A percentile compares a stretch with the other conserved stretches of the same genome.
Conservation (phyloP, 768 basidiomycete genomes). For the Trametopsis cervina region DNA sequence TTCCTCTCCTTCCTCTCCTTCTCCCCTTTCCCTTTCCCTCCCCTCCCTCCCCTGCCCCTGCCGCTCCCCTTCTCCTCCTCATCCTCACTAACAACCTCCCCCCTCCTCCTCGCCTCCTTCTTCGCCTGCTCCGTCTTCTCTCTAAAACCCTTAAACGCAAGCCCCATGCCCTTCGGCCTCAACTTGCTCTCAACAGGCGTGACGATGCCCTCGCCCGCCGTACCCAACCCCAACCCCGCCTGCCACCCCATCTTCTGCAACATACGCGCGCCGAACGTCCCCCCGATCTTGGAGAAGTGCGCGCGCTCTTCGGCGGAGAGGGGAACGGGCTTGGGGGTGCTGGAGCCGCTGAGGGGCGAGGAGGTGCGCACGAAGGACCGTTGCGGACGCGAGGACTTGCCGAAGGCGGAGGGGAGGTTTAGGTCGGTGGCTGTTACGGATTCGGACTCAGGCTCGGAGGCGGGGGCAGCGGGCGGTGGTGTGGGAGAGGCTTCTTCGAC, state of each 20-base stretch:
- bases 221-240: conserved; percentile 72
- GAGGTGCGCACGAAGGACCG: conserved; percentile 52
- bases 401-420: conserved; percentile 34
- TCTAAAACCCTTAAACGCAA: conserved; percentile 80
- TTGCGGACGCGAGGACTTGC: conserved; percentile 29
- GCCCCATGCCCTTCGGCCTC: conserved; percentile 80
- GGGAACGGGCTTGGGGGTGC: conserved; percentile 38
- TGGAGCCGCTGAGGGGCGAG: conserved; percentile 22
- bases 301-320: conserved; percentile 60
- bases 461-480: conserved; percentile 35
- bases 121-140: conserved; percentile 86
- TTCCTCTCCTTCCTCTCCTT: conserved; percentile 51
- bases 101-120: conserved; percentile 67
- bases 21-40: conserved; percentile 36
- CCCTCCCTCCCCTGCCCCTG: conserved; percentile 47
- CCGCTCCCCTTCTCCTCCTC: conserved; percentile 45
- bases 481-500: conserved; percentile 8
- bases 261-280: conserved; percentile 82
- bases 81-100: conserved; percentile 70
- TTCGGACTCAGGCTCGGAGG: conserved; percentile 32
- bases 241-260: conserved; percentile 96
- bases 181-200: conserved; percentile 81
- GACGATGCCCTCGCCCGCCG: conserved; percentile 74
- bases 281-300: conserved; percentile 79
- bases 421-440: conserved; percentile 20